Conservation (phyloP, 1,284 basidiomycete genomes). For the Pisolithus thermaeus region DNA sequence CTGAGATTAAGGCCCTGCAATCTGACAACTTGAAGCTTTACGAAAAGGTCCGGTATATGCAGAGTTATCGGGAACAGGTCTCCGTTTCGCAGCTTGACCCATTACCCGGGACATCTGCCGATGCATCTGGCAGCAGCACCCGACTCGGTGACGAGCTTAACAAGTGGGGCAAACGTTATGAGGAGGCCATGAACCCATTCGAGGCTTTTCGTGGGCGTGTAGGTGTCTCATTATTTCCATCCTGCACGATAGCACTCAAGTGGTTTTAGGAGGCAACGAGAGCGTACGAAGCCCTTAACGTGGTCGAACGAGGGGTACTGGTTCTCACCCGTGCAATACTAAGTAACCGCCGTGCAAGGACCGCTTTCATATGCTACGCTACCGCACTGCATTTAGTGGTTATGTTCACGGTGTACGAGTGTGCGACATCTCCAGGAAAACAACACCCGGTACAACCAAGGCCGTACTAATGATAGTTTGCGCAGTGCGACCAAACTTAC, state of each 20-base stretch:
- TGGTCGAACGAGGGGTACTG: constrained; percentile 85
- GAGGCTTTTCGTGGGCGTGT: constrained; percentile 94
- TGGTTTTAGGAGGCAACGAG: constrained; percentile 78
- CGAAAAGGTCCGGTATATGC: constrained; percentile 96
- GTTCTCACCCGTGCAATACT: constrained; percentile 82
- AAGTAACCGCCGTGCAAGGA: constrained; percentile 80
- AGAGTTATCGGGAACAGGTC: constrained; percentile 79
- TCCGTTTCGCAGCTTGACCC: constrained; percentile 64
- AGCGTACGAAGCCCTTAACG: constrained; percentile 88
- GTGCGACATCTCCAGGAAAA: neutral
- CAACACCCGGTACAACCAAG: constrained; percentile 7
- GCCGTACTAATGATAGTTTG: constrained; percentile 4
- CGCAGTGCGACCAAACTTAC: no score
- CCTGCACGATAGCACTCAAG: neutral
- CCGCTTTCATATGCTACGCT: constrained; percentile 81
- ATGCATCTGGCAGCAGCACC: constrained; percentile 7
- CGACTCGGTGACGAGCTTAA: constrained; percentile 64
- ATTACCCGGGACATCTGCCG: constrained; percentile 42
- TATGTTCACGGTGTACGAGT: constrained; percentile 60
- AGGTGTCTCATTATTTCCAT: constrained; percentile 29
- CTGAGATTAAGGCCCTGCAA: constrained; percentile 85
- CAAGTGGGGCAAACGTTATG: constrained; percentile 88
- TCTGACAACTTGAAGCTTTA: constrained; percentile 92
- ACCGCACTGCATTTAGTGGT: constrained; percentile 73
- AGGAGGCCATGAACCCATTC: constrained; percentile 96